These are phyloP conservation scores for Alternaria alternata DNA, from an alignment of 2,329 filamentous ascomycete genomes.

Conservation along the genomic window DNA sequence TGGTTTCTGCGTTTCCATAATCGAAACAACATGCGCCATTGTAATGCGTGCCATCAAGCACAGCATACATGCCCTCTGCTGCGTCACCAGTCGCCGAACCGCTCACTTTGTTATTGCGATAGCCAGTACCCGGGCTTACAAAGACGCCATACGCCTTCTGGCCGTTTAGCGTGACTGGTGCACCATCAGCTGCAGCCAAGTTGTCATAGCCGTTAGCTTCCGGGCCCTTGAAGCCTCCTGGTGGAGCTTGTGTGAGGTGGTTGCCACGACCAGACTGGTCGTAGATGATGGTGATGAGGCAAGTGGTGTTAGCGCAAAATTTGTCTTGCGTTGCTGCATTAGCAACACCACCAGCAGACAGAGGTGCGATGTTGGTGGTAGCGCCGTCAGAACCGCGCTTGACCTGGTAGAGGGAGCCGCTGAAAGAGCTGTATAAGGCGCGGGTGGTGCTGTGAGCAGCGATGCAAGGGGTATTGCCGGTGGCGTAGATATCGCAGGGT, in stretches of 20 bases:
- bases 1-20: conserved; percentile 55
- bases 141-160: conserved; percentile 71
- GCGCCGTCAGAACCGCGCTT: conserved; percentile 62
- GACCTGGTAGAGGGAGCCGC: conserved; percentile 67
- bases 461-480: conserved; percentile 68
- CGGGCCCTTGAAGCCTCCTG: conserved; percentile 65
- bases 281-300: conserved; percentile 70
- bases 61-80: conserved; percentile 67
- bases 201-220: conserved; percentile 67
- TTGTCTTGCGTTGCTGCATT: conserved; percentile 67
- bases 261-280: conserved; percentile 71
- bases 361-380: conserved; percentile 59
- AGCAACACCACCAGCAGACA: conserved; percentile 68
- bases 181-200: conserved; percentile 65
- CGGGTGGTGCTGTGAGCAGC: conserved; percentile 72
- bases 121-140: conserved; percentile 67
- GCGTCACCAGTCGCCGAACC: conserved; percentile 64
- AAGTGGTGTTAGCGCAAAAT: conserved; percentile 69
- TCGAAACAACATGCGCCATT: conserved; percentile 63
- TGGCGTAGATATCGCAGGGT: conserved; percentile 69
- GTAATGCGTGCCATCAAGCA: conserved; percentile 68
- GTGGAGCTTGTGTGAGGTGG: conserved; percentile 69
- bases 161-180: conserved; percentile 68
- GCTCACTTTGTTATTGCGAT: conserved; percentile 65
- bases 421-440: conserved; percentile 65